Evolutionary conservation across 768 basidiomycete genomes (phyloP), one percentile per base, ranked within the genome.

Genomic region (Terana coerulea): DNA sequence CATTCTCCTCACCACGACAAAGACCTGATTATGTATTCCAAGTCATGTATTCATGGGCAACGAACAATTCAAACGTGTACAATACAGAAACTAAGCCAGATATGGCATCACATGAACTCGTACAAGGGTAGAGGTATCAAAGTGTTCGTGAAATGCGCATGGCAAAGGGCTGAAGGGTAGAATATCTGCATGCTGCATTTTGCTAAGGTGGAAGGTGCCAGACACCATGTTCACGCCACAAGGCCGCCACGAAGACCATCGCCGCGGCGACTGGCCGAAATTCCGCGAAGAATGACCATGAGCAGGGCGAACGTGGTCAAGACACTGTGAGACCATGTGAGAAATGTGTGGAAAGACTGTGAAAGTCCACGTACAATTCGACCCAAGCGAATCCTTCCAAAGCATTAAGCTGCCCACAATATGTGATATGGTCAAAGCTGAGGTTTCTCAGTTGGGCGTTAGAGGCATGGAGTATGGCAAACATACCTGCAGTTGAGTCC

Each of bases 401-500:
- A 4, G 89, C 87, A 48, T 89, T 90, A 29, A 91, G 69, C 60
- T 91, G 89, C 25, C 78, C 79, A 61, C 89, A 92, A 54, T 89
- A 89, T 11, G 73, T 68, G 55, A 80, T 78, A 11, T 64, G 56
- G 11, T 65, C 66, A 57, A 80, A 70, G 14, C 70, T 76, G 43
- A 42, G 29, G 46, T 26, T 54, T 43, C 19, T 43, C 35, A 34
- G 34, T 26, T 15, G 35, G 5, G 45, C 6, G n/a, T 7, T 33
- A 44, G 31, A 22, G 30, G 19, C 12, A n/a, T 9, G 25, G 37
- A 51, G 24, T 11, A 47, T 34, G 53, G 34, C 22, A 29, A 11
- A 71, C 79, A 48, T 61, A 81, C 83, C 56, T 61, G 81, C 88
- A 91, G 61, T 88, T 81, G 50, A 87, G 63, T 9, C 84, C 80